phyloP scores from a whole-genome alignment of 2,329 filamentous ascomycete genomes.

The Aspergillus udagawae region DNA sequence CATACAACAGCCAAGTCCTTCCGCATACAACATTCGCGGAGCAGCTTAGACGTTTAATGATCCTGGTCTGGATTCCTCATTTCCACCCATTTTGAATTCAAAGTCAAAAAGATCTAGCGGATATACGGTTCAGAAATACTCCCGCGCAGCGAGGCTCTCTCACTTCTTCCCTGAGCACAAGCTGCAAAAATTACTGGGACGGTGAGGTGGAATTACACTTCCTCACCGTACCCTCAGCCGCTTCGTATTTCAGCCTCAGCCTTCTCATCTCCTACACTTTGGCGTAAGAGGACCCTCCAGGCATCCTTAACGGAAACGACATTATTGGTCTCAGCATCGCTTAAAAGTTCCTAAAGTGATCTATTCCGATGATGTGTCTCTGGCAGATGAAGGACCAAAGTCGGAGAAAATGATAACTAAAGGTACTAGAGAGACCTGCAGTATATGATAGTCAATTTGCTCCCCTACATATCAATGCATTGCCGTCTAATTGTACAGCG shows the following conservation, averaged over 20 bases:
- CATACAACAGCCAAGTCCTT: not conserved
- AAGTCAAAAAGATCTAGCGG: not conserved
- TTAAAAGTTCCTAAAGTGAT: not conserved
- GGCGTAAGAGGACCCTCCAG: not conserved
- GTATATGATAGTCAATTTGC: not conserved
- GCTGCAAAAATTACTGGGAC: not conserved
- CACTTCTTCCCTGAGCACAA: not conserved
- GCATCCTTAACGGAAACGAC: not conserved
- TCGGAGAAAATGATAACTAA: not conserved
- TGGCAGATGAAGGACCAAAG: too few species aligned
- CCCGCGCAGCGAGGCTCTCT: not conserved
- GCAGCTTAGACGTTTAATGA: not conserved
- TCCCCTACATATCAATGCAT: not conserved
- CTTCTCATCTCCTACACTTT: not conserved
- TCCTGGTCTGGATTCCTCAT: not conserved
- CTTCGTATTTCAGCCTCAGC: not conserved
- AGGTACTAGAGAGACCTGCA: not conserved
- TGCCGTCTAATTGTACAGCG: not conserved
- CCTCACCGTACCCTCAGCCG: not conserved
- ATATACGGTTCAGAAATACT: not conserved
- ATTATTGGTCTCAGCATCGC: not conserved
- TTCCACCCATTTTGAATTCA: too few species aligned
- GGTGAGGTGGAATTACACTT: not conserved
- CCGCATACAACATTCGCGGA: not conserved
- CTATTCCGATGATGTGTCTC: not conserved